Conservation (phyloP, 768 basidiomycete species). For the Russula vinacea region DNA sequence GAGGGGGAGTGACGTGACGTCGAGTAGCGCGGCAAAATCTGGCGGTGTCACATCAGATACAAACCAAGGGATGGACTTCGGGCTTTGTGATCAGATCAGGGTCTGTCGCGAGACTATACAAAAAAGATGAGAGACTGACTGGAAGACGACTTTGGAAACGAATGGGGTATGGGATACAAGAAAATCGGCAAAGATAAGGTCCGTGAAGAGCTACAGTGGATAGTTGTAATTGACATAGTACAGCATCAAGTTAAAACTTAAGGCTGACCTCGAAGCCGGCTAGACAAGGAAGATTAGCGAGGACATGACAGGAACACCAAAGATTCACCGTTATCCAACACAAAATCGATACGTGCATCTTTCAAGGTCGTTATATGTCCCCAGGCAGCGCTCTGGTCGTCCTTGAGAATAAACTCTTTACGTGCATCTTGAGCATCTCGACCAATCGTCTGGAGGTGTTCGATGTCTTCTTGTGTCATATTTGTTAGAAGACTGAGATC, state of each 20-base stretch:
- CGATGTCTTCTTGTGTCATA: slow-evolving; percentile 77
- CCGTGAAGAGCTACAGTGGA: slow-evolving; percentile 73
- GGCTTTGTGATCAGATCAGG: slow-evolving; percentile 45
- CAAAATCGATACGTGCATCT: slow-evolving; percentile 67
- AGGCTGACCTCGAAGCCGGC: slow-evolving; percentile 82
- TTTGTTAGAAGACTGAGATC: slow-evolving; percentile 91
- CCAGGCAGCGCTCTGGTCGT: slow-evolving; percentile 80
- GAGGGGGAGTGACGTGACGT: slow-evolving; percentile 31
- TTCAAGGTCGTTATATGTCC: slow-evolving; percentile 55
- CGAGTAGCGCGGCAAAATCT: slow-evolving; percentile 58
- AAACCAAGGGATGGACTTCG: slow-evolving; percentile 96
- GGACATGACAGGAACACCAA: not conserved
- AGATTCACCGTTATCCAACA: slow-evolving; percentile 80
- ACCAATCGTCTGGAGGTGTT: slow-evolving; percentile 76
- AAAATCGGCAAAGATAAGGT: slow-evolving; percentile 91
- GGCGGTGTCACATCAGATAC: slow-evolving; percentile 90
- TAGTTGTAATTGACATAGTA: not conserved
- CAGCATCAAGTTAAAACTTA: not conserved
- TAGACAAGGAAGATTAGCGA: slow-evolving; percentile 34
- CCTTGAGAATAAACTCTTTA: slow-evolving; percentile 75
- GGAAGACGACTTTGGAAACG: slow-evolving; percentile 80
- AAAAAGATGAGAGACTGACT: slow-evolving; percentile 50
- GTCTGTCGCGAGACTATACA: not conserved
- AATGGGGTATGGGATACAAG: slow-evolving; percentile 85
- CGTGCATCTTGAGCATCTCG: slow-evolving; percentile 75